Evolutionary conservation across 495 filamentous ascomycete species (phyloP), one percentile per base, ranked within the genome.

Genomic region (Penicillium tannophilum): DNA sequence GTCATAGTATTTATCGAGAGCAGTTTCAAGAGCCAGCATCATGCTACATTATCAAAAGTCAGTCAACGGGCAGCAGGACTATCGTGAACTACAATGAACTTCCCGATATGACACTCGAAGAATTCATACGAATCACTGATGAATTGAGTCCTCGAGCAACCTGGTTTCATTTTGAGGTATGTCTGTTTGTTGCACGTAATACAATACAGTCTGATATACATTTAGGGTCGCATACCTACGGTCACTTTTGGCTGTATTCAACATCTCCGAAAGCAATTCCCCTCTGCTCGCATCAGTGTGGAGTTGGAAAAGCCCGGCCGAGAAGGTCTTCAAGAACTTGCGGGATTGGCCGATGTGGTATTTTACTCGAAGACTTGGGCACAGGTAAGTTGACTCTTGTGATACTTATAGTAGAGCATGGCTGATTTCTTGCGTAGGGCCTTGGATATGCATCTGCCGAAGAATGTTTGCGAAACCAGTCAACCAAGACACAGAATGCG

Each of bases 101-200:
- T 16, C 80, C 81, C 0, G 87, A 90, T 65, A 87, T 90, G 84
- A 85, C 76, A 9, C 58, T 71, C 8, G 74, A 71, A 39, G 88
- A 90, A 66, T 88, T 90, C 58, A 46, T 55, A 24, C 33, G 35
- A 16, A 63, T 71, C 33, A 74, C 68, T 24, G 55, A 74, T 48
- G 57, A 62, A 19, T 41, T 80, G 47, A 62, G 65, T 0, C 54
- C 59, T 5, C 39, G 58, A 3, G 61, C 66, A n/a, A 67, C 65
- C n/a, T 89, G 85, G 85, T 90, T 83, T 74, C 88, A 91, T 76
- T 91, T 91, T 62, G 88, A 90, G 79, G 88, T 88, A 72, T 48
- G 79, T 39, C 12, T 36, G 4, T 8, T 31, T 17, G 35, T 36
- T 52, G 3, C 0, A 28, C 7, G 17, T 33, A 39, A 6, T 39